Conservation (phyloP, 2,329 filamentous ascomycete species). For the Calonectria ilicicola region DNA sequence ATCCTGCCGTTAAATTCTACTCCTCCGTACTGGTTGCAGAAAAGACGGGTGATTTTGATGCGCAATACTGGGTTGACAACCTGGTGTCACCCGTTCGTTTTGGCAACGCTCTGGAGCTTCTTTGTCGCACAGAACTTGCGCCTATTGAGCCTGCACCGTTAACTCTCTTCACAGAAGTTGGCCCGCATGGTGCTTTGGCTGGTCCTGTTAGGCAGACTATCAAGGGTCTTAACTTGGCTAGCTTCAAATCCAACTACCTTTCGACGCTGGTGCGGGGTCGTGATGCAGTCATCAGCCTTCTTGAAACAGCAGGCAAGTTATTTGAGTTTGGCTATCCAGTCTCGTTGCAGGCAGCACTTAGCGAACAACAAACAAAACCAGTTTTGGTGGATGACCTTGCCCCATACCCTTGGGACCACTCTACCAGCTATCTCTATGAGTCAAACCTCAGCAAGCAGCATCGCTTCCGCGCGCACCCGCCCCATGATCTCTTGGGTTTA, state of each 20-base stretch:
- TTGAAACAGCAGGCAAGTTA: slow-evolving; percentile 26
- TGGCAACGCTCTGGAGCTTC: slow-evolving; percentile 29
- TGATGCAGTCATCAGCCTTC: slow-evolving; percentile 43
- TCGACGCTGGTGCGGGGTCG: slow-evolving; percentile 13
- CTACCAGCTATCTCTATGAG: slow-evolving; percentile 49
- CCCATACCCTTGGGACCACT: slow-evolving; percentile 54
- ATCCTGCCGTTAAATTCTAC: slow-evolving; percentile 37
- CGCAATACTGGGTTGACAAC: slow-evolving; percentile 45
- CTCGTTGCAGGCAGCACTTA: slow-evolving; percentile 6
- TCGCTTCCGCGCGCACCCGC: slow-evolving; percentile 47
- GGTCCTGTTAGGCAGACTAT: slow-evolving; percentile 41
- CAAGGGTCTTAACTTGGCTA: slow-evolving; percentile 4
- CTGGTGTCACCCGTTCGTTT: slow-evolving; percentile 46
- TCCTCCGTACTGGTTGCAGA: not conserved
- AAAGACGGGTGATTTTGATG: not conserved
- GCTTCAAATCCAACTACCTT: slow-evolving; percentile 28
- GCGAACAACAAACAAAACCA: not conserved
- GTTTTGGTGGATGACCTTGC: slow-evolving; percentile 45
- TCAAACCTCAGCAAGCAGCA: slow-evolving; percentile 46
- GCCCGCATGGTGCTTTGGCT: slow-evolving; percentile 39
- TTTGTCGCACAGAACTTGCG: slow-evolving; percentile 14
- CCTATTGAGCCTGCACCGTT: slow-evolving; percentile 12
- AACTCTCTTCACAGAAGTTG: slow-evolving; percentile 37
- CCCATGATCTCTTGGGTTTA: slow-evolving; percentile 52
- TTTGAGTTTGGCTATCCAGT: slow-evolving; percentile 29